These are phyloP conservation scores for Mucor ambiguus DNA, from an alignment of 371 early-diverging fungal genomes.

Conservation along the genomic window DNA sequence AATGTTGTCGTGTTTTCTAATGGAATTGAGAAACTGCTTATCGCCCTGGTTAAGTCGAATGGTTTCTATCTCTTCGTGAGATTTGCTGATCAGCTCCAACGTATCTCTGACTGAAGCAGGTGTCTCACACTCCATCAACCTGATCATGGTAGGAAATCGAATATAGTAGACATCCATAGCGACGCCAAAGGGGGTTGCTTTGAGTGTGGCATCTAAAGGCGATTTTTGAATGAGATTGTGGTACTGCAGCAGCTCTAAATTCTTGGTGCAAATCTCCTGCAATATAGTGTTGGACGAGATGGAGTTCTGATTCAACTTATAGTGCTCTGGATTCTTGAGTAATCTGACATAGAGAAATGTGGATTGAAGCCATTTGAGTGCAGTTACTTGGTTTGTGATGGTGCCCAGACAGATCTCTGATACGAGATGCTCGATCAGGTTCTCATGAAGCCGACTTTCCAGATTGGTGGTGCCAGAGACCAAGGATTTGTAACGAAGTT, in stretches of 20 bases:
- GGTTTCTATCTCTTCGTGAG: conserved; percentile 49
- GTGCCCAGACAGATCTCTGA: conserved; percentile 82
- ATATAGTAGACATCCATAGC: conserved; percentile 62
- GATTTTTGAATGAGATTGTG: conserved; percentile 24
- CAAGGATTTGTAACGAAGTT: conserved; percentile 56
- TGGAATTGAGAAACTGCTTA: conserved; percentile 42
- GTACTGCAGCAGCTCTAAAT: conserved; percentile 38
- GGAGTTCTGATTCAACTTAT: conserved; percentile 41
- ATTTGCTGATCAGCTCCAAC: conserved; percentile 38
- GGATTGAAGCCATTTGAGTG: conserved; percentile 74
- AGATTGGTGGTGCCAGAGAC: conserved; percentile 60
- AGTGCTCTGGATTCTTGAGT: conserved; percentile 61
- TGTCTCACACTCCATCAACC: conserved; percentile 25
- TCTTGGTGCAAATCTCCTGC: conserved; percentile 61
- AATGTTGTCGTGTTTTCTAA: conserved; percentile 42
- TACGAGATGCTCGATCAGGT: conserved; percentile 80
- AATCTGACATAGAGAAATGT: conserved; percentile 76
- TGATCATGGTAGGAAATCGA: conserved; percentile 42
- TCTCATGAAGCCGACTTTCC: conserved; percentile 77
- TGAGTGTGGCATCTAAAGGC: not conserved
- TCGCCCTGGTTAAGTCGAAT: conserved; percentile 50
- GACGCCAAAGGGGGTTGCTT: conserved; percentile 37
- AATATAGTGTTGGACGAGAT: conserved; percentile 44
- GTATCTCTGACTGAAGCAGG: conserved; percentile 33
- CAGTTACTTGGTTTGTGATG: conserved; percentile 54